These are phyloP conservation scores for Candida lessepsii DNA, from an alignment of 805 yeast species.

Conservation along the genomic window DNA sequence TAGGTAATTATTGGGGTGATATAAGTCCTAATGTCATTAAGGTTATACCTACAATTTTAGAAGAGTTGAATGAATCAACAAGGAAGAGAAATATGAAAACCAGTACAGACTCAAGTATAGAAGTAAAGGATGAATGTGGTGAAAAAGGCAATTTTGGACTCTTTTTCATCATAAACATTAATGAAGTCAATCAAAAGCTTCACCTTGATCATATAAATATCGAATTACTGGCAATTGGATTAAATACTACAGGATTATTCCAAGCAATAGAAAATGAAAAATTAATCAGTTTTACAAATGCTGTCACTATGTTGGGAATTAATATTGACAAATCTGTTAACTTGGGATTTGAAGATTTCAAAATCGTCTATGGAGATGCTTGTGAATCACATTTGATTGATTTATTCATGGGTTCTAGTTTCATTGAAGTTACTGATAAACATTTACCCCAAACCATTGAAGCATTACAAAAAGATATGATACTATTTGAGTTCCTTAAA, in stretches of 20 bases:
- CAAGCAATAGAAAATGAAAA: conserved; percentile 6
- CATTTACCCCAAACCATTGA: conserved; percentile 2
- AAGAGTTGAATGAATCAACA: not conserved
- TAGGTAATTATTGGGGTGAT: conserved; percentile 10
- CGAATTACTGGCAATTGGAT: conserved; percentile 5
- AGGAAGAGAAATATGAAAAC: too few relatives aligned
- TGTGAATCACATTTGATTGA: conserved; percentile 3
- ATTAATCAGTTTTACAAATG: conserved; percentile 1
- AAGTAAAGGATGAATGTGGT: not conserved
- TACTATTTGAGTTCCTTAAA: conserved; percentile 14
- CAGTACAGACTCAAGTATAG: too few relatives aligned
- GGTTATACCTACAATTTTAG: conserved; percentile 1
- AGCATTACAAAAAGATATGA: conserved; percentile 8
- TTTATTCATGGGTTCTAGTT: conserved; percentile 9
- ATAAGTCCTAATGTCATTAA: conserved; percentile 9
- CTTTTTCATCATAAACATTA: conserved; percentile 11
- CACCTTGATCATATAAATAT: not conserved
- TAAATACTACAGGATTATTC: conserved; percentile 7
- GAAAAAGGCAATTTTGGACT: conserved; percentile 8
- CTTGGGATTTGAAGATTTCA: conserved; percentile 9
- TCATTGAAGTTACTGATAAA: conserved; percentile 6
- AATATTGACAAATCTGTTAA: not conserved
- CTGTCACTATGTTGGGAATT: conserved; percentile 5
- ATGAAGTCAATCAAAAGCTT: conserved; percentile 10
- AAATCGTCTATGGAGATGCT: conserved; percentile 9